Conservation (phyloP, 768 basidiomycete species). For the Flagelloscypha sp. region DNA sequence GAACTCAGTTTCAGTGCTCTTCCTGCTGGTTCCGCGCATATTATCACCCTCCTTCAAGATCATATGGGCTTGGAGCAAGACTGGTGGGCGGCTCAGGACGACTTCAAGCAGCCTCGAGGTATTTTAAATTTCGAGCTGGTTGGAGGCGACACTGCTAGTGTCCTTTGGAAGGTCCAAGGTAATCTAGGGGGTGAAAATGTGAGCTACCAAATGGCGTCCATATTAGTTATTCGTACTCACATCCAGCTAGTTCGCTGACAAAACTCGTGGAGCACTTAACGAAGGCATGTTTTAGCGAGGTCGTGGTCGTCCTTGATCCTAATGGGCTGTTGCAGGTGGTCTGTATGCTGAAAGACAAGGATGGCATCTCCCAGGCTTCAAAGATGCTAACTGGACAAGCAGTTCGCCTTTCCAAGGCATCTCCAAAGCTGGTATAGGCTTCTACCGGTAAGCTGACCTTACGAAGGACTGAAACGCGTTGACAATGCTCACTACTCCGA, state of each 20-base stretch:
- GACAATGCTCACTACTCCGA: neutral
- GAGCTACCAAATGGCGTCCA: conserved; percentile 6
- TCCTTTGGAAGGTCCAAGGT: conserved; percentile 44
- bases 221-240: neutral
- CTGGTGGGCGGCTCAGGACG: conserved; percentile 32
- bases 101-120: conserved; percentile 41
- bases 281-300: conserved; percentile 53
- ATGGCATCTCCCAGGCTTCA: conserved; percentile 52
- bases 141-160: conserved; percentile 28
- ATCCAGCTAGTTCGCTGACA: conserved; percentile 34
- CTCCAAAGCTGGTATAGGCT: conserved; percentile 35
- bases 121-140: conserved; percentile 38
- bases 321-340: too few species aligned
- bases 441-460: conserved; percentile 30
- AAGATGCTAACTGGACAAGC: conserved; percentile 36
- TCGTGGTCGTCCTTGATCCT: too few species aligned
- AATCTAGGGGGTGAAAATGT: conserved; percentile 42
- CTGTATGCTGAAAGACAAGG: conserved; percentile 41
- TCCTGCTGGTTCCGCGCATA: conserved; percentile 30
- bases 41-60: conserved; percentile 45
- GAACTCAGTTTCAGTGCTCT: too few species aligned
- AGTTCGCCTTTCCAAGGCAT: conserved; percentile 35
- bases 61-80: conserved; percentile 48
- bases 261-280: conserved; percentile 45
- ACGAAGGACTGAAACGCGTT: neutral